phyloP scores from a whole-genome alignment of 768 basidiomycete genomes.

The Lentinula lateritia region DNA sequence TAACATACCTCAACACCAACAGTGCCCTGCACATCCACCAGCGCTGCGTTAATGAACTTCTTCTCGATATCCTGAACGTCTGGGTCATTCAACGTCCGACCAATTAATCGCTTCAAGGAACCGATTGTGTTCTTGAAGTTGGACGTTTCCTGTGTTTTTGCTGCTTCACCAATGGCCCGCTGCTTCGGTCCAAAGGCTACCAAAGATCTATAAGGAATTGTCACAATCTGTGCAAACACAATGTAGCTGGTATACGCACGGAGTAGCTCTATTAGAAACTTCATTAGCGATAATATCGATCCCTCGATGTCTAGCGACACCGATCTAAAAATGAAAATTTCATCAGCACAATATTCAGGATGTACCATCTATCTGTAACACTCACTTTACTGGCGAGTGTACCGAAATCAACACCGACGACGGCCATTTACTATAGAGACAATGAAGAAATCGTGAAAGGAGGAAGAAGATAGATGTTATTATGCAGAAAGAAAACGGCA shows the following conservation, averaged over 20 bases:
- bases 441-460: too few relatives aligned
- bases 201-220: constrained; percentile 59
- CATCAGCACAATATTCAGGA: too few relatives aligned
- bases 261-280: too few relatives aligned
- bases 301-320: too few relatives aligned
- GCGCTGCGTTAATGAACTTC: constrained; percentile 83
- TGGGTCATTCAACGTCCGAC: constrained; percentile 71
- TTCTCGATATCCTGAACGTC: constrained; percentile 83
- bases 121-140: constrained; percentile 99
- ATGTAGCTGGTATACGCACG: constrained; percentile 48
- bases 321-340: too few relatives aligned
- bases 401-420: too few relatives aligned
- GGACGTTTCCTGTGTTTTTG: constrained; percentile 96
- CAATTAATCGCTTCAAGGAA: constrained; percentile 84
- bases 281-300: too few relatives aligned
- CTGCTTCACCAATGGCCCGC: constrained; percentile 87
- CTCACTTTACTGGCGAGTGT: too few relatives aligned
- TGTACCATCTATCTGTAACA: too few relatives aligned
- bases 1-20: constrained; percentile 79
- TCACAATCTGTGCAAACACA: neutral
- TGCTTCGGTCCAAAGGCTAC: constrained; percentile 92
- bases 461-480: too few relatives aligned
- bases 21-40: constrained; percentile 79
- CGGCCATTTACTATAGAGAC: too few relatives aligned
- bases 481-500: too few relatives aligned